A percentile compares a stretch with the other conserved stretches of the same genome.
phyloP scores from a whole-genome alignment of 2,329 filamentous ascomycete species.

The Endocalyx cinctus region DNA sequence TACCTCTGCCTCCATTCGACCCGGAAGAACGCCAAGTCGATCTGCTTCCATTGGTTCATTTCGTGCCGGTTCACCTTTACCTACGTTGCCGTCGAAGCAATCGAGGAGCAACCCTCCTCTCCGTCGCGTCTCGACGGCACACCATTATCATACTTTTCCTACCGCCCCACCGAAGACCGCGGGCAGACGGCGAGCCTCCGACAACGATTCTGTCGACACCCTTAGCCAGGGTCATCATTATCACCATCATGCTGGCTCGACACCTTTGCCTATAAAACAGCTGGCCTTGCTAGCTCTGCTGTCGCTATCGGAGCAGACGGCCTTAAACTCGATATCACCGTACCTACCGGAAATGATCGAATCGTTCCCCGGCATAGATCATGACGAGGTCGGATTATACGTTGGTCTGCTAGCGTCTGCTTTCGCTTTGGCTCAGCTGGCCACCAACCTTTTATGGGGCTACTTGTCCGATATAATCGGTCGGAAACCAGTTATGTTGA shows the following conservation, averaged over 20 bases:
- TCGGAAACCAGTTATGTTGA: conserved; percentile 74
- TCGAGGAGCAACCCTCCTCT: conserved; percentile 10
- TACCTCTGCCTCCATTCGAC: conserved; percentile 11
- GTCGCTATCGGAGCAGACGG: conserved; percentile 89
- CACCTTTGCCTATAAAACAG: conserved; percentile 78
- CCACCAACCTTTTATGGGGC: conserved; percentile 89
- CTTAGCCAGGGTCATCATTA: conserved; percentile 28
- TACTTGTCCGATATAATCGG: conserved; percentile 76
- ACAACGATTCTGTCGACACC: conserved; percentile 25
- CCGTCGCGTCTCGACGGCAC: conserved; percentile 33
- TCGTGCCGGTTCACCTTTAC: conserved; percentile 27
- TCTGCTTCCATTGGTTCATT: conserved; percentile 25
- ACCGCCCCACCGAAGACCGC: conserved; percentile 66
- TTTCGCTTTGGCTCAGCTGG: conserved; percentile 88
- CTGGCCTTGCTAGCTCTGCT: conserved; percentile 82
- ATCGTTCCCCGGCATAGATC: conserved; percentile 74
- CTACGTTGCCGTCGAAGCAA: conserved; percentile 13
- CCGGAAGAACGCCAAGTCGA: conserved; percentile 12
- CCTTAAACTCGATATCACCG: conserved; percentile 91
- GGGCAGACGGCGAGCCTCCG: conserved; percentile 35
- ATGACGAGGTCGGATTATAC: conserved; percentile 72
- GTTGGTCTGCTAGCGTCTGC: conserved; percentile 86
- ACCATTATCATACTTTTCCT: conserved; percentile 79
- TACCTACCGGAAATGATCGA: conserved; percentile 92
- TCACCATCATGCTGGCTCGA: conserved; percentile 48